A percentile compares a stretch with the other conserved stretches of the same genome.
Conservation (phyloP, 495 filamentous ascomycete species). For the Aspergillus heteromorphus region DNA sequence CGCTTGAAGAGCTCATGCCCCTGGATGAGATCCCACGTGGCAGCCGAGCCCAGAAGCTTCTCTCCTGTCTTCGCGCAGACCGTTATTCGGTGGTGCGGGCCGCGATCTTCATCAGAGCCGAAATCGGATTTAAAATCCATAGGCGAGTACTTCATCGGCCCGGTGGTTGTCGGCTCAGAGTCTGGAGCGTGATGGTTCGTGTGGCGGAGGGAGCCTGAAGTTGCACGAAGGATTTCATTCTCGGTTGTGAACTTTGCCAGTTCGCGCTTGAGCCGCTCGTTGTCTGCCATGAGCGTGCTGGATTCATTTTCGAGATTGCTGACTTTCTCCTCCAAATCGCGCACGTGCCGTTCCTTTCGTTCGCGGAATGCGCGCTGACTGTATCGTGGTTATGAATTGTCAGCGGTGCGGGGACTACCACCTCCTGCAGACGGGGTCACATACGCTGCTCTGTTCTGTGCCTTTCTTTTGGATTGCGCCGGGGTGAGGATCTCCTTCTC, state of each 20-base stretch:
- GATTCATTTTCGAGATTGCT: conserved; percentile 60
- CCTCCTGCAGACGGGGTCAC: conserved; percentile 26
- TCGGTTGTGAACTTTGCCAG: conserved; percentile 76
- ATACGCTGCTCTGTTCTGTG: conserved; percentile 95
- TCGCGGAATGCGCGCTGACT: conserved; percentile 97
- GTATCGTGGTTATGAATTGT: not conserved
- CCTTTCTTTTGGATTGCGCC: conserved; percentile 82
- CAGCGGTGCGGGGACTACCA: not conserved
- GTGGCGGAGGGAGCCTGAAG: conserved; percentile 35
- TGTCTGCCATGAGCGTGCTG: conserved; percentile 57
- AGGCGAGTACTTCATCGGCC: conserved; percentile 69
- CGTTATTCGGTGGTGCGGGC: conserved; percentile 63
- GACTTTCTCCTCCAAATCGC: conserved; percentile 85
- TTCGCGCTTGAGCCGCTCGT: conserved; percentile 78
- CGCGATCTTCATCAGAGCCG: conserved; percentile 35
- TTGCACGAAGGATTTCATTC: conserved; percentile 91
- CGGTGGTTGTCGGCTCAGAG: conserved; percentile 40
- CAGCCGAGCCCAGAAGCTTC: conserved; percentile 68
- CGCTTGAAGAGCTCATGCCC: conserved; percentile 70
- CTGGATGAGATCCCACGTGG: conserved; percentile 90
- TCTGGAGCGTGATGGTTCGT: conserved; percentile 20
- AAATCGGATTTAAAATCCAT: conserved; percentile 54
- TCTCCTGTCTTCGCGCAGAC: conserved; percentile 63
- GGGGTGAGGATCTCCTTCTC: conserved; percentile 69
- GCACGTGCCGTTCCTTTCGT: conserved; percentile 89